Percentiles rank a stretch among this genome's conserved stretches.
Conservation (phyloP, 805 yeast genomes). For the Lipomyces sp. region DNA sequence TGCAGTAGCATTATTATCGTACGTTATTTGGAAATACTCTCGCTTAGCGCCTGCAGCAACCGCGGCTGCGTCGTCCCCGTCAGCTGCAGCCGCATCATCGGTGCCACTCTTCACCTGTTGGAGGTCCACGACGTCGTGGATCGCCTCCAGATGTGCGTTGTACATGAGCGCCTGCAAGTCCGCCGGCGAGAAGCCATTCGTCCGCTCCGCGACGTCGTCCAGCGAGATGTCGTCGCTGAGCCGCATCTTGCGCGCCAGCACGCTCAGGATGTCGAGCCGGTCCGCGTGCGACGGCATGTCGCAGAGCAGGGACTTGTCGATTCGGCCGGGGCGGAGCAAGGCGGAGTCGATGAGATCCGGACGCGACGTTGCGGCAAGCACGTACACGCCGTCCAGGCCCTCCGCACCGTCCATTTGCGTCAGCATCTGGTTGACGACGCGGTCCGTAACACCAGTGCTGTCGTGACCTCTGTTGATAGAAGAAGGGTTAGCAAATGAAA, state of each 20-base stretch:
- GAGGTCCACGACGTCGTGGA: slow-evolving; percentile 49
- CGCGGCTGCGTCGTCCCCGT: no score
- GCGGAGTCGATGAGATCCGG: slow-evolving; percentile 97
- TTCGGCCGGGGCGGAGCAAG: slow-evolving; percentile 88
- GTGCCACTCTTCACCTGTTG: background rate
- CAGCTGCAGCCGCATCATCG: no score
- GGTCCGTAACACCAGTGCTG: slow-evolving; percentile 94
- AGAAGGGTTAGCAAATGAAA: no score
- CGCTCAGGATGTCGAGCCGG: slow-evolving; percentile 64
- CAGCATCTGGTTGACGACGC: slow-evolving; percentile 93
- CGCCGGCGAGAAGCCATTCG: slow-evolving; percentile 88
- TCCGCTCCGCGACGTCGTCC: slow-evolving; percentile 52
- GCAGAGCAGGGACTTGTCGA: slow-evolving; percentile 88
- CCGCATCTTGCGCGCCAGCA: slow-evolving; percentile 56
- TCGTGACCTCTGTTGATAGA: slow-evolving; percentile 79
- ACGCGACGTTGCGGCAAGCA: slow-evolving; percentile 91
- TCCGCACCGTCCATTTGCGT: slow-evolving; percentile 99
- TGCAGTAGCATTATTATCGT: no score
- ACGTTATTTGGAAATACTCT: no score
- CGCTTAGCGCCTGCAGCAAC: no score
- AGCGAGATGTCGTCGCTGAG: slow-evolving; percentile 46
- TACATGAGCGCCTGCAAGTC: slow-evolving; percentile 90
- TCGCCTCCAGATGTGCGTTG: slow-evolving; percentile 84
- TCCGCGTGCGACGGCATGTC: slow-evolving; percentile 75
- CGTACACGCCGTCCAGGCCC: slow-evolving; percentile 94